Evolutionary conservation across 139 green algal genomes (phyloP), one percentile per base, ranked within the genome.

Genomic region (Yamagishiella unicocca): DNA sequence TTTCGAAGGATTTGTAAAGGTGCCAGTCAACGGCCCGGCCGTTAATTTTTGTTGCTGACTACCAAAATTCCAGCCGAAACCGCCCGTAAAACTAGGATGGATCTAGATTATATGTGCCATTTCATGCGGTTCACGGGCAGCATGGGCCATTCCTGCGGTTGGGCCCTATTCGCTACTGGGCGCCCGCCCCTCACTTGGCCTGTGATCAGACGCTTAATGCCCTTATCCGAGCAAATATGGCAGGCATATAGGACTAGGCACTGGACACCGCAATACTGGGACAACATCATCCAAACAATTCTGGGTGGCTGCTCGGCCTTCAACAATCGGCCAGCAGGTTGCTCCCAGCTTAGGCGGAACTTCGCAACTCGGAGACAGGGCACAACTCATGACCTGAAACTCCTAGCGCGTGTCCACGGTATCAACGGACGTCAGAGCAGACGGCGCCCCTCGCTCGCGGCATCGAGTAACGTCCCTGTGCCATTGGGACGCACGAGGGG

Each of bases 281-380:
- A 24, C 8, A 67, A 82, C 33, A 45, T 25, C 19, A 64, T 9
- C 75, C 17, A 61, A 24, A 33, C 43, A 79, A 33, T 37, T 79
- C 75, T 46, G 35, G 75, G 75, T 67, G 53, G 7, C 75, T 82
- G 75, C 75, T 70, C 35, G 38, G 46, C 46, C 17, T 68, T 70
- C 50, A 82, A 70, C 75, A n/a, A 68, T 82, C 75, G 75, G 46
- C 75, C 29, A 82, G 75, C 75, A 68, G 50, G 55, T 82, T 81
- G 14, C 66, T 45, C 53, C 50, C n/a, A 61, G 43, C 29, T 8
- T 25, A 62, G 4, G 43, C 10, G 27, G 8, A 62, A 33, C n/a
- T 17, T 27, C 9, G 40, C 27, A 19, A 62, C 9, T 43, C 27
- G 27, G 29, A 62, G 27, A 24, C 45, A 68, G 75, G 75, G 40